Evolutionary conservation across 768 basidiomycete species (phyloP), one percentile per base, ranked within the genome.

Genomic region (Auricularia heimuer): DNA sequence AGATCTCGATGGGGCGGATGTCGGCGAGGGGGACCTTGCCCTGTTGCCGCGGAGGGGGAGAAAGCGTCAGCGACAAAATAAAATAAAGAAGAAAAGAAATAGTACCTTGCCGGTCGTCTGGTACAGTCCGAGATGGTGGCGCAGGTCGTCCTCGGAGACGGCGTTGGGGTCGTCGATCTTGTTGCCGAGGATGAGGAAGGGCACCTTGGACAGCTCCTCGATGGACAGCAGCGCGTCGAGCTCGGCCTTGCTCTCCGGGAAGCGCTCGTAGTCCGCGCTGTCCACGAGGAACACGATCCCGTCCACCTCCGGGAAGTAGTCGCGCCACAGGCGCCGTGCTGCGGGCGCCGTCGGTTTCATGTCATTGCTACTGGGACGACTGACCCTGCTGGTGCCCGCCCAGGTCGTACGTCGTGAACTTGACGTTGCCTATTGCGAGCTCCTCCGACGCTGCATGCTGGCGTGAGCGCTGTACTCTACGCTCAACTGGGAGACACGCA

Each of bases 291-390:
- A 99, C 73, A 98, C 87, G 71, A 99, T 98, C 18, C 94, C 96
- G 71, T 99, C 94, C 54, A 98, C 97, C 76, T 98, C 97, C 62
- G 97, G 97, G 87, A 99, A 98, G 80, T 98, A 99, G 77, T 99
- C 95, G 65, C 94, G 87, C 97, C 97, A 99, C 75, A 98, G 88
- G 70, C 97, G 92, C 70, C 97, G 95, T 63, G 97, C 97, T 86
- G 71, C 24, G 24, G 24, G 24, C 24, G 24, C 24, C 24, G 24
- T 24, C 24, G 24, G 24, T 24, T 24, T 24, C 24, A 24, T 24
- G 24, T 24, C 24, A 24, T 24, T 24, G 24, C 24, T 24, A 24
- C 24, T 24, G 56, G 62, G 54, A 47, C 56, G 37, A 73, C 80
- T 66, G 64, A 93, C 94, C 94, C 75, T 98, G 96, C 75, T 90